phyloP scores from a whole-genome alignment of 139 green algal genomes.

The Ettlia oleoabundans region DNA sequence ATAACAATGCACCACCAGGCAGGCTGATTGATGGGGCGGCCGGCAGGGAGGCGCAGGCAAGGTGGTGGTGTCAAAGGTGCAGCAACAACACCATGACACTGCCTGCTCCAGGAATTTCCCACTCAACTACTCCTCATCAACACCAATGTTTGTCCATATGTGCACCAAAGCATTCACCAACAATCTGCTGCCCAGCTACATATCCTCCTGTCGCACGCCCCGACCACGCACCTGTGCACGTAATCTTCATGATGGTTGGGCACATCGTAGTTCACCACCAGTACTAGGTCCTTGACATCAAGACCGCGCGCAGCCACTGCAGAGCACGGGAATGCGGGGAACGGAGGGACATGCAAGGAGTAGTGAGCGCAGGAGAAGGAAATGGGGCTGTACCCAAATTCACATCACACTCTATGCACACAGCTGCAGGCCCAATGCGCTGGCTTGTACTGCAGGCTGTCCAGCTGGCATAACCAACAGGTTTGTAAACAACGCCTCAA shows the following conservation, averaged over 20 bases:
- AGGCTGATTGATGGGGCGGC: background rate
- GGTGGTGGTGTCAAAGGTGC: too few relatives aligned
- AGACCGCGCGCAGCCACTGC: constrained; percentile 92
- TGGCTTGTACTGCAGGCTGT: too few relatives aligned
- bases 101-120: too few relatives aligned
- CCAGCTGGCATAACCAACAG: too few relatives aligned
- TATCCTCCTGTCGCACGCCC: constrained; percentile 33
- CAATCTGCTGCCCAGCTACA: constrained; percentile 66
- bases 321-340: background rate
- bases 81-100: too few relatives aligned
- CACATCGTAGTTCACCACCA: constrained; percentile 97
- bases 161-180: too few relatives aligned
- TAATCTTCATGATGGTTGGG: constrained; percentile 99
- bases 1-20: too few relatives aligned
- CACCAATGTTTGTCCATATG: too few relatives aligned
- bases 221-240: constrained; percentile 90
- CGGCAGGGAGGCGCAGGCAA: too few relatives aligned
- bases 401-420: too few relatives aligned
- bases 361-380: background rate
- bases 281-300: constrained; percentile 93
- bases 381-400: background rate
- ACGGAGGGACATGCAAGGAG: background rate
- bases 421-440: too few relatives aligned
- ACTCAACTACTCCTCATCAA: too few relatives aligned
- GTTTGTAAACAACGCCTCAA: background rate